Evolutionary conservation across 2,329 filamentous ascomycete species (phyloP).

Genomic region (Trichoderma atroviride): DNA sequence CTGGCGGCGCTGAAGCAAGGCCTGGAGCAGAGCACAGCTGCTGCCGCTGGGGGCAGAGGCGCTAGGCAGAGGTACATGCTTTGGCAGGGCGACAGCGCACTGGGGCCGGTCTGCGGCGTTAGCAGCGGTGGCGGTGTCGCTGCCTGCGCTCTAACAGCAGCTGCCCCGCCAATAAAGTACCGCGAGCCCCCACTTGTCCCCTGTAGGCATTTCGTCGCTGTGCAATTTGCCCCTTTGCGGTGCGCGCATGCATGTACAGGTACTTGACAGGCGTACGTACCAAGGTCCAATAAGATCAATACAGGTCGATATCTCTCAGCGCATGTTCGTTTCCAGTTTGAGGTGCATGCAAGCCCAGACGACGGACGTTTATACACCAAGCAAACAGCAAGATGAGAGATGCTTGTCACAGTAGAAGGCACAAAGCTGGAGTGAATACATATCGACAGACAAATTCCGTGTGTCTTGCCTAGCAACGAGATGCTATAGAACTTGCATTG

Average conservation of each 20-base stretch:
- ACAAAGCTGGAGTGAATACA: background rate
- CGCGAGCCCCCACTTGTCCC: background rate
- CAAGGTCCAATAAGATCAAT: too few species aligned
- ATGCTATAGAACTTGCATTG: background rate
- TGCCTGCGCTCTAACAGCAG: slow-evolving; percentile 1
- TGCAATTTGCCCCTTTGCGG: slow-evolving; percentile 23
- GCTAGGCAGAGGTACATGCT: background rate
- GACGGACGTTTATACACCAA: background rate
- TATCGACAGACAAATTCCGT: background rate
- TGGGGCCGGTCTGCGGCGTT: background rate
- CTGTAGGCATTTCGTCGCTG: slow-evolving; percentile 5
- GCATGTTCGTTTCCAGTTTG: background rate
- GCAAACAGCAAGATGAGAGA: background rate
- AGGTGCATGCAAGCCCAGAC: background rate
- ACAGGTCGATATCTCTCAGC: background rate
- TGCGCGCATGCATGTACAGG: background rate
- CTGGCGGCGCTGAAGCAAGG: background rate
- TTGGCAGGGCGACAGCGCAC: background rate
- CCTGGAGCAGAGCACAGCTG: slow-evolving; percentile 3
- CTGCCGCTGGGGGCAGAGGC: background rate
- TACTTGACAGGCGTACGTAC: background rate
- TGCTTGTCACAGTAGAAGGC: background rate
- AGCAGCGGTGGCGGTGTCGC: background rate
- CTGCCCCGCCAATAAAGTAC: slow-evolving; percentile 22
- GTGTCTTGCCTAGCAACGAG: background rate